Base-by-base conservation (phyloP, 805 yeast genomes). In the Candida insectalens region DNA sequence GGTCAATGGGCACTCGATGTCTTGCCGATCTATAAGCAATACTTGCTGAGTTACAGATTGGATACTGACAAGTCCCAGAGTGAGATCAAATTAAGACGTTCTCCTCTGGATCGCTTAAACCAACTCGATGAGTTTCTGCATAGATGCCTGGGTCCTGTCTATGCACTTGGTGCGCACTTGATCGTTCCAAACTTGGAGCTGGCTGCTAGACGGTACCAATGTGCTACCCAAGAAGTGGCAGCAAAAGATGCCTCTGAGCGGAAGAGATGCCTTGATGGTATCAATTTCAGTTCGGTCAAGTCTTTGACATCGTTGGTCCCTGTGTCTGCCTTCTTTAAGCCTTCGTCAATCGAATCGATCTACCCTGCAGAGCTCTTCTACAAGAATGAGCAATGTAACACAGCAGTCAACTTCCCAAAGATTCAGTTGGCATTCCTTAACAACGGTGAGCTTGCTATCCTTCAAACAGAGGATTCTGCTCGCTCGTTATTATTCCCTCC, bases 401-500 rank as follows among this genome's bases (percentile, higher is more conserved):
- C 45, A 5, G 38, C 51, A 6, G 25, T 51, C 29, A 50, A 38
- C 32, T 46, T 42, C 28, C 34, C 39, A 12, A 46, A 42, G 6
- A 27, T 45, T 19, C 43, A 46, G 35, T 26, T 50, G 4, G 14
- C 41, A 6, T 40, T 50, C 27, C 28, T 50, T 17, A 23, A 35
- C 4, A 14, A 36, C 14, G 20, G 31, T 13, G 36, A 43, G 7
- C 22, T 53, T 13, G 62, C 59, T 6, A 31, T 62, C 4, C 46
- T 59, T 10, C 43, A 50, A n/a, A 33, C 50, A 9, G 57, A 58
- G 22, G 47, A 49, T 6, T 37, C 43, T 23, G 53, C 51, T 4
- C 45, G 54, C 17, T 42, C 55, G 5, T 36, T 62, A 26, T 22
- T 62, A 20, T 62, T 62, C 34, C 59, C 64, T 6, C 57, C 59